Percentiles rank a stretch among this genome's conserved stretches.
These are phyloP conservation scores for Kodamaea kakaduensis DNA, from an alignment of 805 yeast species.

Conservation along the genomic window DNA sequence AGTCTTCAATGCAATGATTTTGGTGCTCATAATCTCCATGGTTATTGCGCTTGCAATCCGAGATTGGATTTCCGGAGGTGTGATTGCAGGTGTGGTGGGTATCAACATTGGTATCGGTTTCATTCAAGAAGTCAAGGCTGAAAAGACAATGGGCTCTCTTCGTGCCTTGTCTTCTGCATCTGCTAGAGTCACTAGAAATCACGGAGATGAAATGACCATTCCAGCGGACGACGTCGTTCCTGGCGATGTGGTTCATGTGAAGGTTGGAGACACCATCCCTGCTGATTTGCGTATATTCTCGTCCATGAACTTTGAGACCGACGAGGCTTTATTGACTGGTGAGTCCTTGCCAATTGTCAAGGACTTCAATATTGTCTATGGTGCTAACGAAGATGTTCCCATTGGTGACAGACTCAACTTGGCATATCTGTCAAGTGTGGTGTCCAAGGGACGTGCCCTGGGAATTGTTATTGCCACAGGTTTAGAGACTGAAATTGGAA, in stretches of 20 bases:
- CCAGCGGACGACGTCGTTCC: conserved; percentile 67
- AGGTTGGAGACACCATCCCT: conserved; percentile 73
- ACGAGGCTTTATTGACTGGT: conserved; percentile 64
- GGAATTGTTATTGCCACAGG: conserved; percentile 72
- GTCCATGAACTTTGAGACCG: conserved; percentile 63
- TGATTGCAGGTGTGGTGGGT: conserved; percentile 61
- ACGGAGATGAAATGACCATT: conserved; percentile 54
- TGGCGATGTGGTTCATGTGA: conserved; percentile 62
- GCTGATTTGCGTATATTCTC: conserved; percentile 64
- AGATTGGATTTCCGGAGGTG: conserved; percentile 84
- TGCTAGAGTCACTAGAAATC: conserved; percentile 63
- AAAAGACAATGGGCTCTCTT: conserved; percentile 73
- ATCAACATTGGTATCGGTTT: conserved; percentile 66
- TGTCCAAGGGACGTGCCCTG: conserved; percentile 69
- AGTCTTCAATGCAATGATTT: conserved; percentile 72
- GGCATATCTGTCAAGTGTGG: conserved; percentile 67
- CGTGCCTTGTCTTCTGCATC: conserved; percentile 65
- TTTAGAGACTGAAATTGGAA: conserved; percentile 68
- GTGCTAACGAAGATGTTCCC: conserved; percentile 36
- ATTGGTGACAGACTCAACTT: conserved; percentile 73
- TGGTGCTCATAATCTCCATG: conserved; percentile 67
- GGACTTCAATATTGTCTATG: conserved; percentile 40
- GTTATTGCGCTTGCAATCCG: conserved; percentile 65
- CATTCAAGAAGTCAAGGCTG: conserved; percentile 69
- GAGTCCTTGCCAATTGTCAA: conserved; percentile 65